These are phyloP conservation scores for Agaricus subrufescens DNA, from an alignment of 768 basidiomycete genomes.

Conservation along the genomic window DNA sequence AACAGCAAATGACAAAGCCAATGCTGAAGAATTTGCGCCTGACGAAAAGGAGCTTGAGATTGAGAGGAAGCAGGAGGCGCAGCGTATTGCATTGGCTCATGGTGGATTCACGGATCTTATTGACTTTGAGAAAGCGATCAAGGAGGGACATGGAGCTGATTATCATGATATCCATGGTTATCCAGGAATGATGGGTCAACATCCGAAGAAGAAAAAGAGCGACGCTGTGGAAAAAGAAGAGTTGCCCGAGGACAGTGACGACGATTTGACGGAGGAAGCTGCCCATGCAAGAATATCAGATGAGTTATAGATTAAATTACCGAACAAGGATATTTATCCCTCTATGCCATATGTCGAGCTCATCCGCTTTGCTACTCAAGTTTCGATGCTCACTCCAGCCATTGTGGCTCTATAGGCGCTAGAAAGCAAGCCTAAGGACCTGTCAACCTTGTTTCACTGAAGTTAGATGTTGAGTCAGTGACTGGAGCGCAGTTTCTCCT, in stretches of 20 bases:
- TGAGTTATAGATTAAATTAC: neutral
- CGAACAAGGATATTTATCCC: neutral
- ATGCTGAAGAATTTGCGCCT: slow-evolving; percentile 35
- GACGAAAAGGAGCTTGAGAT: slow-evolving; percentile 42
- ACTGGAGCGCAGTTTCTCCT: no score
- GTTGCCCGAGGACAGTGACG: neutral
- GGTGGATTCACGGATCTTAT: slow-evolving; percentile 45
- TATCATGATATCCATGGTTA: slow-evolving; percentile 41
- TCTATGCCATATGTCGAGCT: no score
- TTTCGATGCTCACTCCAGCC: no score
- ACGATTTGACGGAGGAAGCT: neutral
- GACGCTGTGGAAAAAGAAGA: neutral
- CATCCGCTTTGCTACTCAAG: no score
- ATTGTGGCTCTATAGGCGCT: no score
- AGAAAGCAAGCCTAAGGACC: no score
- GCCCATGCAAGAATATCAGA: neutral
- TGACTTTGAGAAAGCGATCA: slow-evolving; percentile 47
- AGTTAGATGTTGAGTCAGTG: no score
- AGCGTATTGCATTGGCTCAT: slow-evolving; percentile 45
- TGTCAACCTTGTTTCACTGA: no score
- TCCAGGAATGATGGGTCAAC: slow-evolving; percentile 35
- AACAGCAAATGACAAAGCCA: slow-evolving; percentile 33
- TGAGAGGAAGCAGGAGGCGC: slow-evolving; percentile 46
- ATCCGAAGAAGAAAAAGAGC: slow-evolving; percentile 26
- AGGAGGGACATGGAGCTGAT: slow-evolving; percentile 35